A percentile compares a stretch with the other conserved stretches of the same genome.
These are phyloP conservation scores for Peronosclerospora sorghi DNA, from an alignment of 352 stramenopile species.

Conservation along the genomic window DNA sequence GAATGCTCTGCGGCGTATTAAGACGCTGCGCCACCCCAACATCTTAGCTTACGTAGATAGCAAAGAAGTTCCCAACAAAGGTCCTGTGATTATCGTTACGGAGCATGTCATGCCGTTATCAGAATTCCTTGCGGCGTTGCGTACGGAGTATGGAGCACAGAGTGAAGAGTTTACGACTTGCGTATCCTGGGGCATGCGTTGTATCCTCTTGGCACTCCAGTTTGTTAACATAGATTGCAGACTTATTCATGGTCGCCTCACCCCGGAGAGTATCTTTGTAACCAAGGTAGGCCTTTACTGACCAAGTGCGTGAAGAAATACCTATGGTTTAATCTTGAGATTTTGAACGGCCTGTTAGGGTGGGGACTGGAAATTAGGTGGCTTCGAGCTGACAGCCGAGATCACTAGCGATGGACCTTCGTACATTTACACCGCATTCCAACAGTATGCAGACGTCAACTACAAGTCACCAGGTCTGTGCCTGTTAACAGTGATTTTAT, in stretches of 20 bases:
- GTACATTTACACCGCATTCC: constrained; percentile 62
- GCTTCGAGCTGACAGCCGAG: constrained; percentile 86
- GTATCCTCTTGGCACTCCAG: constrained; percentile 85
- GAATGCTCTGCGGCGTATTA: constrained; percentile 87
- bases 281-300: constrained; percentile 50
- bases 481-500: constrained; percentile 1
- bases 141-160: constrained; percentile 38
- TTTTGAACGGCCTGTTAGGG: constrained; percentile 21
- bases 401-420: constrained; percentile 72
- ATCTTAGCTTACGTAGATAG: constrained; percentile 86
- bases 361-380: constrained; percentile 93
- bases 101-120: constrained; percentile 87
- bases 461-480: constrained; percentile 68
- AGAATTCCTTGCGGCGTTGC: constrained; percentile 77
- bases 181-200: constrained; percentile 89
- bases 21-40: constrained; percentile 91
- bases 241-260: constrained; percentile 86
- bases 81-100: constrained; percentile 89
- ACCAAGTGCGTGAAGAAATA: neutral
- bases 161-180: constrained; percentile 76
- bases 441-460: constrained; percentile 79
- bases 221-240: constrained; percentile 94
- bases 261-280: constrained; percentile 88
- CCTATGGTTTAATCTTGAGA: neutral
- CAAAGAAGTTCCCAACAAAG: constrained; percentile 61